Evolutionary conservation across 2,329 filamentous ascomycete species (phyloP), one percentile per base, ranked within the genome.

Genomic region (Hymenoscyphus scutula): DNA sequence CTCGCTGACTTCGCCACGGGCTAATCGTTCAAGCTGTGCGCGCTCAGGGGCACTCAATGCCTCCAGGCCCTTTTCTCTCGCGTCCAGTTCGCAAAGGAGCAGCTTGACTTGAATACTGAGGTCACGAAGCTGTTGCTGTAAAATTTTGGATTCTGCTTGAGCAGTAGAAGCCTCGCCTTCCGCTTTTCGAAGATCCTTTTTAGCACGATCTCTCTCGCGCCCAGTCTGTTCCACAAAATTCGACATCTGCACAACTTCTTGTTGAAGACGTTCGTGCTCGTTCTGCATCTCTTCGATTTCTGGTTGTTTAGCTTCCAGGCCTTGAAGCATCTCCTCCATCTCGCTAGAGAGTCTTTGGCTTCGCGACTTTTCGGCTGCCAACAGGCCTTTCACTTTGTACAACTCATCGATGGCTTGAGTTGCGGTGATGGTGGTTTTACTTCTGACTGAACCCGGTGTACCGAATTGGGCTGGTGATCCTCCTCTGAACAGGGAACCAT

Each of bases 51-150:
- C 81, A 6, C 83, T 86, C 55, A 96, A 81, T 61, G 88, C 82
- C 45, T 89, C 87, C 55, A 89, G 77, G 27, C 93, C 94, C 75
- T 91, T 89, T 71, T 97, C 90, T 60, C 88, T 86, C 23, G 91
- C 87, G 71, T 96, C 89, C 62, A 92, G 83, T 75, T 97, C 94
- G 76, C 96, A 90, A 4, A 97, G 83, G 5, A 99, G 83, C 73
- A 96, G 88, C 75, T 96, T 96, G 67, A 97, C 86, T 75, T 99
- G 93, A 0, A 90, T 88, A 70, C 92, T 92, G 23, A 96, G 83
- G 75, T 98, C 95, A 37, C 94, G 89, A 8, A 98, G 81, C 74
- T 97, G 92, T 67, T 92, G 90, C 58, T 89, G 89, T 27, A 96
- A 80, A 45, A 97, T 91, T 64, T 90, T 88, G 34, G 84, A 82